Evolutionary conservation across 306 rosid species (phyloP), one percentile per base, ranked within the genome.

Genomic region (Styphnolobium japonicum): DNA sequence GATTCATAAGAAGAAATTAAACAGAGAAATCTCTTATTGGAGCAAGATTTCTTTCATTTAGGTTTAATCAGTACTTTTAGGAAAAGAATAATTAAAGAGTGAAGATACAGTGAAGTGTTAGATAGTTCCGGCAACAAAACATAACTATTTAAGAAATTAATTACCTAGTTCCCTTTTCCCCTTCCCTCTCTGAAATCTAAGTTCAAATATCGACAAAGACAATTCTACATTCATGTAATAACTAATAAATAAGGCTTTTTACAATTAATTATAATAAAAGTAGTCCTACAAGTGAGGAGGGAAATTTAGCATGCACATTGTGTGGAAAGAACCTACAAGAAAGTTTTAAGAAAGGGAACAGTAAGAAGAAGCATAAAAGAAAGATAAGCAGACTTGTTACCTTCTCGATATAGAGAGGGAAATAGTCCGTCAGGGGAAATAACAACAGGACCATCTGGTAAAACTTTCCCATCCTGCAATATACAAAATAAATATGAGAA

Each of bases 381-480:
- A 65, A 23, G 55, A 49, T n/a, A 79, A 61, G 27, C 29, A 71
- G 55, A 73, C 33, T 21, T 58, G 67, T 87, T 85, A 91, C 99
- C 99, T 93, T 96, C 99, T 52, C 98, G 94, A 77, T 85, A 96
- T 34, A 96, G 89, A 80, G 99, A 96, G 74, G 99, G 98, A 58
- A 96, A 93, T 71, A 96, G 93, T 62, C 98, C 99, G 16, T 96
- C 97, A 1, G 99, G 99, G 71, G 99, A 93, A 81, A 96, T 96
- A 85, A 93, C 93, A 78, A 96, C 96, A 33, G 99, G 99, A 42
- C 98, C 99, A 62, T 91, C 96, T 3, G 99, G 99, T 61, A 96
- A 82, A 83, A 89, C 90, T 86, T 93, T 91, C 67, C 97, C 99
- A 77, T 93, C 93, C 99, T 96, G 84, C 78, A 71, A 82, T 31